Evolutionary conservation across 1,284 basidiomycete genomes (phyloP), one percentile per base, ranked within the genome.

Genomic region (Crepidotus sp.): DNA sequence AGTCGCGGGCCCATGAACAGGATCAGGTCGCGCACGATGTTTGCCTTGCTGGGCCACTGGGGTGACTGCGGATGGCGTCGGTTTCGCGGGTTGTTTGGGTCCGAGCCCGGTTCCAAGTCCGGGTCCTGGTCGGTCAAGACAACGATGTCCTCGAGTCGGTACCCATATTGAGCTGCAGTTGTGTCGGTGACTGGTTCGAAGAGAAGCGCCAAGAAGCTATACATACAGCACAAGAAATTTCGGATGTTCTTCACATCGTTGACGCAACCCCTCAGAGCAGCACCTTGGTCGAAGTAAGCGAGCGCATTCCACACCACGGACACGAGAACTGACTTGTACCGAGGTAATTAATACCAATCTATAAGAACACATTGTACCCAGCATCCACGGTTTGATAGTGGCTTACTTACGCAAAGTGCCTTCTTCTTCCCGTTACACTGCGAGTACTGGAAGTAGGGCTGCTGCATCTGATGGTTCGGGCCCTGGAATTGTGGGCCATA

Each of bases 261-360:
- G 62, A 93, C 88, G 55, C 92, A 95, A 2, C 92, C 91, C 17
- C 68, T 65, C 27, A 95, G 65, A 56, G 80, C 77, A 6, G 67
- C 71, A 1, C 61, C 58, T 49, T 79, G 74, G 3, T 83, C 77
- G 43, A 76, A 57, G 60, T 94, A 95, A 66, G n/a, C n/a, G n/a
- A n/a, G n/a, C n/a, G n/a, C n/a, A n/a, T n/a, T n/a, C n/a, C n/a
- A n/a, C n/a, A n/a, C n/a, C n/a, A n/a, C n/a, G n/a, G n/a, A n/a
- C n/a, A n/a, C n/a, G n/a, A n/a, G n/a, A n/a, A n/a, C n/a, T n/a
- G n/a, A n/a, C n/a, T n/a, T n/a, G n/a, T n/a, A n/a, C 83, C 77
- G 43, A 76, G 57, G 60, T 94, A 95, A 66, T 94, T 93, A 59
- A 93, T 83, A 1, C 87, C 87, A 46, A 89, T 76, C 82, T 87